Evolutionary conservation across 306 rosid genomes (phyloP), one percentile per base, ranked within the genome.

Genomic region (Ammopiptanthus mongolicus): DNA sequence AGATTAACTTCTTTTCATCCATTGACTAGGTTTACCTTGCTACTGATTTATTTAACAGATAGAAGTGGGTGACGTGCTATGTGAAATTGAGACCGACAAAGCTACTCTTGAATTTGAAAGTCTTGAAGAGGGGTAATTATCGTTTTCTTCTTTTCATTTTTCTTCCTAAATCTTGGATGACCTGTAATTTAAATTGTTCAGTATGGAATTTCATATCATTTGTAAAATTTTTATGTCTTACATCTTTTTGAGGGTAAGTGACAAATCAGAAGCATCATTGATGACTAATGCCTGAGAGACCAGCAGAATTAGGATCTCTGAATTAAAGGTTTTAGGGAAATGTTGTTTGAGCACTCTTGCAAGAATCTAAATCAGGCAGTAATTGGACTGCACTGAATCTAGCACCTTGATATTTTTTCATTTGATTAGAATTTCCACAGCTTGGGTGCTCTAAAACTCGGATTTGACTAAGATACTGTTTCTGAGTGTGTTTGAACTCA

Each of bases 51-150:
- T 75, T 74, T 37, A 78, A 83, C 97, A 94, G 98, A 88, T 94
- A 76, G 96, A 76, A 82, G 95, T 86, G 75, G 97, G 98, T 47
- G 98, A 94, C 73, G 80, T 94, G 1, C 25, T 23, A 23, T 23
- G 25, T 23, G 25, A 23, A 23, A 23, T 23, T 23, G 25, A 23
- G 25, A 69, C 86, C n/a, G 98, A 94, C 82, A 94, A 94, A 86
- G 98, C 97, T 58, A 94, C 97, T 19, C 81, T 94, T 71, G 98
- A 94, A 81, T 91, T 86, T 87, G 98, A 94, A 87, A 81, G 96
- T 79, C 96, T 90, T 68, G 98, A 94, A 83, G 97, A 94, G 83
- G 98, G 98, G 98, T 94, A 87, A 87, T 71, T 63, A 51, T 42
- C 63, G 25, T 69, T 51, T 60, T 60, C 69, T 23, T 69, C 50